These are phyloP conservation scores for Lantana camara DNA, from an alignment of 257 asterid genomes.

Conservation along the genomic window DNA sequence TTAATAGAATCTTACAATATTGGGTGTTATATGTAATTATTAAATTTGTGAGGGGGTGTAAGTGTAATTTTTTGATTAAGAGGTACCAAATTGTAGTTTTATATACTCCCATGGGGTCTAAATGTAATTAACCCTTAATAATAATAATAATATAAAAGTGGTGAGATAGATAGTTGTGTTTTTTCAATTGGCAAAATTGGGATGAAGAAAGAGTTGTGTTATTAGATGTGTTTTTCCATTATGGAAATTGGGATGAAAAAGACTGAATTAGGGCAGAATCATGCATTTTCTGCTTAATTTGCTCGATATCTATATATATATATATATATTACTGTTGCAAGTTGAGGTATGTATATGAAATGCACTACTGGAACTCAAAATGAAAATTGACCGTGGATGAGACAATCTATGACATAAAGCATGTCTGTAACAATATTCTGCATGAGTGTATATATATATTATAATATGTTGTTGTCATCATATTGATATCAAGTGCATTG, in stretches of 20 bases:
- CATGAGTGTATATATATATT: slow-evolving; percentile 5
- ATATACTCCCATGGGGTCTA: no score
- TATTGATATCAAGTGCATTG: slow-evolving; percentile 33
- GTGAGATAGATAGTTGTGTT: background rate
- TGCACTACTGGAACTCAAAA: no score
- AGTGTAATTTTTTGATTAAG: no score
- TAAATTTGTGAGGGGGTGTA: no score
- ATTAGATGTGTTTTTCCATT: slow-evolving; percentile 6
- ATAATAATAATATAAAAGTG: no score
- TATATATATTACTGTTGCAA: no score
- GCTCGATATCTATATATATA: no score
- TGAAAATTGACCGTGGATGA: slow-evolving; percentile 18
- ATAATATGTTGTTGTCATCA: slow-evolving; percentile 29
- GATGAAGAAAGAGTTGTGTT: slow-evolving; percentile 16
- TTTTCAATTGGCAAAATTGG: slow-evolving; percentile 17
- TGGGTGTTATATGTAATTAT: no score
- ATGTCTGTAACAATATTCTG: slow-evolving; percentile 20
- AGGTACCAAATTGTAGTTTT: no score
- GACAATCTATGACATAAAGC: slow-evolving; percentile 26
- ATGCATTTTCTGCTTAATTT: background rate
- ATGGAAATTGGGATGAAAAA: slow-evolving; percentile 18
- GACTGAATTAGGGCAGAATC: slow-evolving; percentile 25
- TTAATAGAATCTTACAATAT: no score
- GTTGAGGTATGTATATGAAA: no score
- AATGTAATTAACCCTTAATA: no score